A percentile compares a stretch with the other conserved stretches of the same genome.
Evolutionary conservation across 1,284 basidiomycete genomes (phyloP).

Genomic region (Tetrapyrgos nigripes): DNA sequence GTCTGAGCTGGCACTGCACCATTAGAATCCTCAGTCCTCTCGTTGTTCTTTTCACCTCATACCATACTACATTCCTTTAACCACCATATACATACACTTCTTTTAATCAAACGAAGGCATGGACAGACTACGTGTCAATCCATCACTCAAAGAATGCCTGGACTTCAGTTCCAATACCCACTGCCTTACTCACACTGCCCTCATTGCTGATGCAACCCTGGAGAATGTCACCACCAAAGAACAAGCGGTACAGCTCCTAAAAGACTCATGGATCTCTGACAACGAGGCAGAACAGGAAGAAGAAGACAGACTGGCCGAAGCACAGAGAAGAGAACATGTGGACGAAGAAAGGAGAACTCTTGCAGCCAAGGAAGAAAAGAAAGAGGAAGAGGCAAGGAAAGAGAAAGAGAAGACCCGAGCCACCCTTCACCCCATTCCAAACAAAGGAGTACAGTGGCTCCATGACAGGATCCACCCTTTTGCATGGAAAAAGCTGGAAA

Average conservation of each 20-base stretch:
- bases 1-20: too few species aligned
- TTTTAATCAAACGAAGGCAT: too few species aligned
- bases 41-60: too few species aligned
- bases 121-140: slow-evolving; percentile 1
- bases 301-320: background rate
- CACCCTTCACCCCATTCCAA: background rate
- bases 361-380: background rate
- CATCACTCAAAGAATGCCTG: background rate
- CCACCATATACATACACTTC: too few species aligned
- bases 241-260: background rate
- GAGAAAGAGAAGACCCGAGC: slow-evolving; percentile 5
- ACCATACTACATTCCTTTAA: too few species aligned
- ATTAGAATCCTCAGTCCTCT: too few species aligned
- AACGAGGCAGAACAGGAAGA: background rate
- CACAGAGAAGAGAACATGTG: background rate
- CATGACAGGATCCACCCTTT: background rate
- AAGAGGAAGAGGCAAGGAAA: background rate
- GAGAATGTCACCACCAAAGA: background rate
- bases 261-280: background rate
- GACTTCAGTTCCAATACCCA: background rate
- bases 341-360: background rate
- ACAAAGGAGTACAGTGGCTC: background rate
- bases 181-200: background rate
- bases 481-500: too few species aligned
- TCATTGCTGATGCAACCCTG: background rate